phyloP scores from a whole-genome alignment of 2,329 filamentous ascomycete species.

The Epichloe baconii region DNA sequence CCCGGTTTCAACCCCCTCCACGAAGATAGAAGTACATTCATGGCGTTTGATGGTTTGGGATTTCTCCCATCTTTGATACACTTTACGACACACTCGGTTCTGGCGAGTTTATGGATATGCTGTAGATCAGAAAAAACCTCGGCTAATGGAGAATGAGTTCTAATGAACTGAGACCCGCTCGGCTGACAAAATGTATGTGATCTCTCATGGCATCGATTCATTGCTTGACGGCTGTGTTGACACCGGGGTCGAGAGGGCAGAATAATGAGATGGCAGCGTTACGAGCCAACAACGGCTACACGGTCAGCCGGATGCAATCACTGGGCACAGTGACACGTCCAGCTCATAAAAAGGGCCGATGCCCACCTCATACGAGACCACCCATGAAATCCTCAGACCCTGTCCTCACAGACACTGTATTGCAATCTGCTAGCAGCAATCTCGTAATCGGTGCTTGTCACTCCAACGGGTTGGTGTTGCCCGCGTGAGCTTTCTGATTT shows the following conservation, averaged over 20 bases:
- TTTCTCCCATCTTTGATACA: conserved; percentile 12
- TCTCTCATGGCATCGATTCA: conserved; percentile 3
- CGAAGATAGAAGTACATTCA: conserved; percentile 33
- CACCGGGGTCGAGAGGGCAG: conserved; percentile 1
- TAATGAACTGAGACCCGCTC: background rate
- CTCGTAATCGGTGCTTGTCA: background rate
- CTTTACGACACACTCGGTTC: conserved; percentile 12
- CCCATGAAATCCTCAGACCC: background rate
- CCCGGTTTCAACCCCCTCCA: conserved; percentile 68
- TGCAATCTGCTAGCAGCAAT: background rate
- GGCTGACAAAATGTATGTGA: conserved; percentile 4
- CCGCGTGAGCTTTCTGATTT: background rate
- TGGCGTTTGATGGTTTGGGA: conserved; percentile 13
- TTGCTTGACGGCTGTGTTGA: conserved; percentile 6
- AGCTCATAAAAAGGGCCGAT: background rate
- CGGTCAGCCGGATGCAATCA: background rate
- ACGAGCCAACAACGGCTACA: background rate
- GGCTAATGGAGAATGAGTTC: background rate
- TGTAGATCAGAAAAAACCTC: conserved; percentile 3
- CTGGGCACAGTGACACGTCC: background rate
- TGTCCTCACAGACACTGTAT: too few species aligned
- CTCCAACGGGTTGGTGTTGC: background rate
- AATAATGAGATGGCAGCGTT: background rate
- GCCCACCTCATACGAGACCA: background rate
- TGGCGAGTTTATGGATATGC: conserved; percentile 4